phyloP scores from a whole-genome alignment of 176 grass and related monocot genomes.

The Elaeis guineensis region DNA sequence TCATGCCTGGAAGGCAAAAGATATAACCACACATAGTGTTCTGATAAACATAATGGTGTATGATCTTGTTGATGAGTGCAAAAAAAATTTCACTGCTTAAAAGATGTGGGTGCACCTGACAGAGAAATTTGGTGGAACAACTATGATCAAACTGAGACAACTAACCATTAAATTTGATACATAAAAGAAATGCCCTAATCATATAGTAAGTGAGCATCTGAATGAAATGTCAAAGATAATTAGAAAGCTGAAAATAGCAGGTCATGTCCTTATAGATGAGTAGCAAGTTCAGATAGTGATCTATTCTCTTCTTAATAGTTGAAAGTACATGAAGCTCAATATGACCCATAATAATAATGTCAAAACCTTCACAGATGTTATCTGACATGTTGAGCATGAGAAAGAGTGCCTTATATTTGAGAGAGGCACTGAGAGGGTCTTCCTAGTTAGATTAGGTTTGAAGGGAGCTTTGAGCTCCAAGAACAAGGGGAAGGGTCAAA shows the following conservation, averaged over 20 bases:
- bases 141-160: no score
- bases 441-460: neutral
- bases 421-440: neutral
- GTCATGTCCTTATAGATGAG: neutral
- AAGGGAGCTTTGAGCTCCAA: neutral
- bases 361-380: constrained; percentile 2
- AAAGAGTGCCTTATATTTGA: neutral
- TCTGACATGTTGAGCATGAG: neutral
- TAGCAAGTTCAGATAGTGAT: constrained; percentile 4
- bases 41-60: no score
- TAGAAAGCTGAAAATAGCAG: neutral
- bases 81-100: neutral
- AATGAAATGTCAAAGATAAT: neutral
- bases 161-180: no score
- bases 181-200: no score
- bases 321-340: neutral
- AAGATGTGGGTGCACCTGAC: neutral
- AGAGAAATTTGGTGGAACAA: no score
- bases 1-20: no score
- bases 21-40: no score
- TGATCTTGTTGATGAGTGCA: no score
- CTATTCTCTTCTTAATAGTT: neutral
- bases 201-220: neutral
- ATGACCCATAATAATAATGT: constrained; percentile 3
- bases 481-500: no score